phyloP scores from a whole-genome alignment of 2,329 filamentous ascomycete species.

The Kalmusia sp. region DNA sequence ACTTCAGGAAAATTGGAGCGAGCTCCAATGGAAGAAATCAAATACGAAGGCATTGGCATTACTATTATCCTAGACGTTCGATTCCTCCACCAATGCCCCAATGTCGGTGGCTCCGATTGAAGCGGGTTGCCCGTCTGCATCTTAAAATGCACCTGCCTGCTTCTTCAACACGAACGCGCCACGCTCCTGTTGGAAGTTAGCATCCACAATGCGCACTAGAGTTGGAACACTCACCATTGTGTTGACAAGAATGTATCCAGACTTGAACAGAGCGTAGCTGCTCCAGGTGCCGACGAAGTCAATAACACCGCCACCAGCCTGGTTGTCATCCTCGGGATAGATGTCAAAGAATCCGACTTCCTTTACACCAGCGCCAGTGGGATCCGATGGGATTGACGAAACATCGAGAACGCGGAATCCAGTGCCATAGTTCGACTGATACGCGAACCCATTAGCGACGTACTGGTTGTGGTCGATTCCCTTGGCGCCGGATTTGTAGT shows the following conservation, averaged over 20 bases:
- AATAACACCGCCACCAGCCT: conserved; percentile 46
- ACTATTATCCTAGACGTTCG: not conserved
- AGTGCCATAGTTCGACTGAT: conserved; percentile 54
- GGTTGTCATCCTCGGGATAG: conserved; percentile 52
- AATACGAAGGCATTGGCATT: conserved; percentile 2
- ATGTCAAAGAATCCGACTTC: conserved; percentile 54
- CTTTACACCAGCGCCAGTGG: conserved; percentile 49
- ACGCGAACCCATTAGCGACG: conserved; percentile 50
- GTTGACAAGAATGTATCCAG: conserved; percentile 48
- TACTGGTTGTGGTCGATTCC: conserved; percentile 59
- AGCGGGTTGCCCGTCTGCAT: not conserved
- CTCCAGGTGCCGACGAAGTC: conserved; percentile 55
- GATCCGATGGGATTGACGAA: conserved; percentile 49
- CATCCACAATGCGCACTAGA: not conserved
- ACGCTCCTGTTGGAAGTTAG: conserved; percentile 29
- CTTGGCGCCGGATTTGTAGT: conserved; percentile 48
- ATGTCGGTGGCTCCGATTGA: not conserved
- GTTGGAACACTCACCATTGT: conserved; percentile 33
- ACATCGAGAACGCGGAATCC: conserved; percentile 53
- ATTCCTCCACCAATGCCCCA: conserved; percentile 1
- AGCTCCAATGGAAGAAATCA: not conserved
- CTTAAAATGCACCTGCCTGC: conserved; percentile 30
- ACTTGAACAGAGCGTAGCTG: conserved; percentile 50
- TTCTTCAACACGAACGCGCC: conserved; percentile 48
- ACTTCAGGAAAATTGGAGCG: conserved; percentile 4